Percentiles rank a stretch among this genome's conserved stretches.
Conservation (phyloP, 176 grass and related monocot genomes). For the Microstegium vimineum region DNA sequence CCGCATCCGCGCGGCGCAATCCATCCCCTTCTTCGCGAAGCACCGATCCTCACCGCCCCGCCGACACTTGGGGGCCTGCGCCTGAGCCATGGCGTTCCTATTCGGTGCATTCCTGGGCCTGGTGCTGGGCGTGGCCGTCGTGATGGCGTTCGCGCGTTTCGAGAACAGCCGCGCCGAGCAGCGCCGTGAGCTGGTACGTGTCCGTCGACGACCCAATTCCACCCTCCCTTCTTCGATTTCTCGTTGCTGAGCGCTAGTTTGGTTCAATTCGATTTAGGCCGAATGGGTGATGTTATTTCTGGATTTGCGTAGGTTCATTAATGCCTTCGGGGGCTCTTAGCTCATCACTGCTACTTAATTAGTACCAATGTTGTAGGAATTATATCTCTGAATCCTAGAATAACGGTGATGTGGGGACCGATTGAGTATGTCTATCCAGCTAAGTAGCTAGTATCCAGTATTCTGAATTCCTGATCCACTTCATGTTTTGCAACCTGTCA, state of each 20-base stretch:
- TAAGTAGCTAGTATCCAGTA: background rate
- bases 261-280: background rate
- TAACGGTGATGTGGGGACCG: background rate
- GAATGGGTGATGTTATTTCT: background rate
- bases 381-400: background rate
- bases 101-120: slow-evolving; percentile 69
- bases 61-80: background rate
- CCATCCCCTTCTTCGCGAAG: background rate
- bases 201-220: background rate
- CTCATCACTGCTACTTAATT: background rate
- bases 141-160: slow-evolving; percentile 66
- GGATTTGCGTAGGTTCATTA: background rate
- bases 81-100: slow-evolving; percentile 64
- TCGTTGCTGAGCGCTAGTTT: background rate
- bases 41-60: background rate
- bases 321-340: background rate
- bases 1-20: background rate
- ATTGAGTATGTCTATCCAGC: no score
- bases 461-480: slow-evolving; percentile 1
- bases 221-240: background rate
- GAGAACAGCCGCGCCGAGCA: slow-evolving; percentile 83
- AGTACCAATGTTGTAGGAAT: background rate
- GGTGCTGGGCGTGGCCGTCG: slow-evolving; percentile 57
- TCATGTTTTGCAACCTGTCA: background rate
- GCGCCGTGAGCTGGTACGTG: slow-evolving; percentile 70